Evolutionary conservation across 352 stramenopile genomes (phyloP).

Genomic region (Blastocystis sp.): DNA sequence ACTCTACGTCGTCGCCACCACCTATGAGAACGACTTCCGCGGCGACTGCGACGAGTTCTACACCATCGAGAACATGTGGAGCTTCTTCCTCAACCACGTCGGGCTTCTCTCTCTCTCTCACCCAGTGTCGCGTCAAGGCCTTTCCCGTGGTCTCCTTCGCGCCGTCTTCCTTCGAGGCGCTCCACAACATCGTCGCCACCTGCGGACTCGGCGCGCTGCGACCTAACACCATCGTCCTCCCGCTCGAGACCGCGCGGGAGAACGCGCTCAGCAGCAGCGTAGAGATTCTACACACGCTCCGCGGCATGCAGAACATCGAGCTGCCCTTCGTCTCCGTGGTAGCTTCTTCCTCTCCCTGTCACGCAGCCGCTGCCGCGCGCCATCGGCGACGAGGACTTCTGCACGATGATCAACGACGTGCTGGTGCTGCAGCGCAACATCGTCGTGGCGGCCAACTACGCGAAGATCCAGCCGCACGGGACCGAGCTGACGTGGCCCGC

Average conservation of each 20-base stretch:
- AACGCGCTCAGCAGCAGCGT: neutral
- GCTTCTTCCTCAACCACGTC: conserved; percentile 55
- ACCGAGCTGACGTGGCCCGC: neutral
- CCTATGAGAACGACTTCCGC: conserved; percentile 59
- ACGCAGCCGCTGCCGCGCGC: neutral
- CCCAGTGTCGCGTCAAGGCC: conserved; percentile 59
- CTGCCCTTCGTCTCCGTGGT: conserved; percentile 5
- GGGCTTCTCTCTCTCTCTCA: conserved; percentile 44
- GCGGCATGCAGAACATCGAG: neutral
- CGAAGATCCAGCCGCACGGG: conserved; percentile 62
- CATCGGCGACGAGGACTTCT: conserved; percentile 59
- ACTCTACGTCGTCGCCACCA: conserved; percentile 68
- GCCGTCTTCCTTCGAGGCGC: conserved; percentile 62
- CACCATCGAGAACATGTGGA: conserved; percentile 60
- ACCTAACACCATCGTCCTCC: conserved; percentile 66
- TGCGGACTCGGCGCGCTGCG: conserved; percentile 69
- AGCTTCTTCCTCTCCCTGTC: neutral
- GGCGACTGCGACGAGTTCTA: conserved; percentile 59
- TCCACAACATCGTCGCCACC: conserved; percentile 68
- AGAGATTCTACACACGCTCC: neutral
- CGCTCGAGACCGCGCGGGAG: conserved; percentile 62
- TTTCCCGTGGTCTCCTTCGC: conserved; percentile 64
- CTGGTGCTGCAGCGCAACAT: conserved; percentile 66
- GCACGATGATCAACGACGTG: conserved; percentile 63
- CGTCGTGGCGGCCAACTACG: conserved; percentile 63